Evolutionary conservation across 257 asterid genomes (phyloP).

Genomic region (Solanum lycopersicoides): DNA sequence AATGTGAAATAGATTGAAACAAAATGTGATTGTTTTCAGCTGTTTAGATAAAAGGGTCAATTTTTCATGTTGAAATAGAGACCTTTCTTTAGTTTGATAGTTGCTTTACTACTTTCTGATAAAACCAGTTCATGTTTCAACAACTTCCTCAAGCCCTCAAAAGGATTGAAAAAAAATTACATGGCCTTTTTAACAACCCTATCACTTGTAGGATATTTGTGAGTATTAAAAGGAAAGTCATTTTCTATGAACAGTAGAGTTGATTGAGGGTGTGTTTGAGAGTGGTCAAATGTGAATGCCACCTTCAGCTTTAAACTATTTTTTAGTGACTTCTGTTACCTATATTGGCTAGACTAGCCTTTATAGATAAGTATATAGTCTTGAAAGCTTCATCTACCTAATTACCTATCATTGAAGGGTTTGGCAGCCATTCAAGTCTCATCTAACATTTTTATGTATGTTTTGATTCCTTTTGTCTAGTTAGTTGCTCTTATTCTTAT

Average conservation of each 20-base stretch:
- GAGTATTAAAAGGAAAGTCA: constrained; percentile 20
- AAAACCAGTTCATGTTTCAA: constrained; percentile 8
- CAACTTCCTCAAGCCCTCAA: constrained; percentile 20
- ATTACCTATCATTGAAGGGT: background rate
- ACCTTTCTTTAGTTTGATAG: background rate
- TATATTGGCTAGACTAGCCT: background rate
- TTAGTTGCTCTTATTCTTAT: background rate
- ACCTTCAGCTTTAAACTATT: background rate
- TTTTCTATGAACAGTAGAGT: constrained; percentile 15
- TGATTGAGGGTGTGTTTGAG: background rate
- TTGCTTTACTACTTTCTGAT: constrained; percentile 13
- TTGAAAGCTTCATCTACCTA: background rate
- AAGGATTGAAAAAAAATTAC: constrained; percentile 5
- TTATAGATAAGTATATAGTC: background rate
- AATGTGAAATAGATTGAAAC: constrained; percentile 1
- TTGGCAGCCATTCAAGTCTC: background rate
- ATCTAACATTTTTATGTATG: background rate
- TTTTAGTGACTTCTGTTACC: background rate
- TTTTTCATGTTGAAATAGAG: constrained; percentile 17
- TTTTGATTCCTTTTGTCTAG: background rate
- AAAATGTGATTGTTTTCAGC: constrained; percentile 9
- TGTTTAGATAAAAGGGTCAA: constrained; percentile 15
- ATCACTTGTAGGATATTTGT: constrained; percentile 28
- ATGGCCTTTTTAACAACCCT: constrained; percentile 23
- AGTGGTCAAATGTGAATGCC: background rate